Evolutionary conservation across 202 grass and related monocot genomes (phyloP).

Genomic region (Panicum virgatum): DNA sequence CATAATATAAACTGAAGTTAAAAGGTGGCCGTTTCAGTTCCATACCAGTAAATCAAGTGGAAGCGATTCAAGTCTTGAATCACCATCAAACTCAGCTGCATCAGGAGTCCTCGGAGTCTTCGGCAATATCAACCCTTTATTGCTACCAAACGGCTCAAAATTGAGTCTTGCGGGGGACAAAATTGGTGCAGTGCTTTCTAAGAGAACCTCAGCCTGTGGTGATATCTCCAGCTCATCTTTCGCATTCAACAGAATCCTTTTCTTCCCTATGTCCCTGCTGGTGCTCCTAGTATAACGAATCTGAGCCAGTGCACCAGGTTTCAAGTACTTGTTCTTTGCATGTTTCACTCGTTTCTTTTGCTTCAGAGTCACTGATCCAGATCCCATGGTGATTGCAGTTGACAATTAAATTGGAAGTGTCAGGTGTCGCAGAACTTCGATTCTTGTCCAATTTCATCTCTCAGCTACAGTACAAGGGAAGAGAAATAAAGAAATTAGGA

Average conservation of each 20-base stretch:
- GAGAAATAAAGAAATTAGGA: slow-evolving; percentile 2
- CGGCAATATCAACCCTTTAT: slow-evolving; percentile 54
- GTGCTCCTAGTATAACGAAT: slow-evolving; percentile 73
- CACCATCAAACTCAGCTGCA: slow-evolving; percentile 51
- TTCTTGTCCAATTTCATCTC: slow-evolving; percentile 43
- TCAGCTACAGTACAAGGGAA: slow-evolving; percentile 6
- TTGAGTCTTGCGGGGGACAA: slow-evolving; percentile 53
- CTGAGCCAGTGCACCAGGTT: slow-evolving; percentile 84
- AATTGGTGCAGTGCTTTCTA: slow-evolving; percentile 32
- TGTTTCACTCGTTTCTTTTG: slow-evolving; percentile 76
- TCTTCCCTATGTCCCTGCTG: slow-evolving; percentile 85
- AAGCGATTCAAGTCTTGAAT: slow-evolving; percentile 88
- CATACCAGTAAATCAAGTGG: slow-evolving; percentile 85
- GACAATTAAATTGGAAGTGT: neutral
- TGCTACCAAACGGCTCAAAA: slow-evolving; percentile 42
- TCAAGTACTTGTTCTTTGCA: slow-evolving; percentile 79
- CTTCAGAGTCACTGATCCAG: slow-evolving; percentile 52
- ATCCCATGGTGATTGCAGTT: slow-evolving; percentile 35
- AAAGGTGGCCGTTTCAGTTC: neutral
- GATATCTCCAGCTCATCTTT: slow-evolving; percentile 55
- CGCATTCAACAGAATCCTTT: slow-evolving; percentile 72
- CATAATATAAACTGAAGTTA: slow-evolving; percentile 22
- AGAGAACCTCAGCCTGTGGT: slow-evolving; percentile 1
- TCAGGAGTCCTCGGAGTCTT: slow-evolving; percentile 68
- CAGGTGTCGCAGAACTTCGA: neutral